Evolutionary conservation across 2,329 filamentous ascomycete species (phyloP).

Genomic region (Hymenoscyphus albidus): DNA sequence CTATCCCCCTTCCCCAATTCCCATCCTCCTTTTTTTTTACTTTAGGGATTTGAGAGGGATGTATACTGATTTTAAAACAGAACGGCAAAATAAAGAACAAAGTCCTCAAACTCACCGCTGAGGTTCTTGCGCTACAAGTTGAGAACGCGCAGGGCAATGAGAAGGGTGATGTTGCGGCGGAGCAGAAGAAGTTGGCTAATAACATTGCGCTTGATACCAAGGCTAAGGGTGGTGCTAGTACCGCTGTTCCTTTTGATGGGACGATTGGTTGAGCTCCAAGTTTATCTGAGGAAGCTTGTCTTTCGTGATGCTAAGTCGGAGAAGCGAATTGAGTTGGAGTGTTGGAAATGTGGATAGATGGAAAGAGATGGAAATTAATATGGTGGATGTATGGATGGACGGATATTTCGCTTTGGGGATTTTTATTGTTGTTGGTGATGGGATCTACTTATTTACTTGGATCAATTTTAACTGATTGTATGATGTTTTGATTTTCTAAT

Average conservation of each 20-base stretch:
- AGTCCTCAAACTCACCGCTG: conserved; percentile 53
- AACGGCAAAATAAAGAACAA: conserved; percentile 59
- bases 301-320: too few relatives aligned
- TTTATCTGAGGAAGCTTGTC: too few relatives aligned
- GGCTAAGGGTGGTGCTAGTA: conserved; percentile 45
- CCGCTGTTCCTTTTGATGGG: conserved; percentile 38
- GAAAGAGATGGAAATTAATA: too few relatives aligned
- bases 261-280: conserved; percentile 13
- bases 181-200: conserved; percentile 50
- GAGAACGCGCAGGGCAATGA: conserved; percentile 47
- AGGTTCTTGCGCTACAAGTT: conserved; percentile 47
- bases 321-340: too few relatives aligned
- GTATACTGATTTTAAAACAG: conserved; percentile 26
- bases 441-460: too few relatives aligned
- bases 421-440: too few relatives aligned
- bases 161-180: conserved; percentile 41
- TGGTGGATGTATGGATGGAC: too few relatives aligned
- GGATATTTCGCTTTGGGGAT: too few relatives aligned
- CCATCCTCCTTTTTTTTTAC: background rate
- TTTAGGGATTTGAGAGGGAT: background rate
- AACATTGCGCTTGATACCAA: conserved; percentile 48
- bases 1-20: background rate
- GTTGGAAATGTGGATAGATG: too few relatives aligned
- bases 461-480: too few relatives aligned
- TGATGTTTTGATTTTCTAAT: too few relatives aligned